phyloP scores from a whole-genome alignment of 371 early-diverging fungal genomes.

The Dentiscutata heterogama region DNA sequence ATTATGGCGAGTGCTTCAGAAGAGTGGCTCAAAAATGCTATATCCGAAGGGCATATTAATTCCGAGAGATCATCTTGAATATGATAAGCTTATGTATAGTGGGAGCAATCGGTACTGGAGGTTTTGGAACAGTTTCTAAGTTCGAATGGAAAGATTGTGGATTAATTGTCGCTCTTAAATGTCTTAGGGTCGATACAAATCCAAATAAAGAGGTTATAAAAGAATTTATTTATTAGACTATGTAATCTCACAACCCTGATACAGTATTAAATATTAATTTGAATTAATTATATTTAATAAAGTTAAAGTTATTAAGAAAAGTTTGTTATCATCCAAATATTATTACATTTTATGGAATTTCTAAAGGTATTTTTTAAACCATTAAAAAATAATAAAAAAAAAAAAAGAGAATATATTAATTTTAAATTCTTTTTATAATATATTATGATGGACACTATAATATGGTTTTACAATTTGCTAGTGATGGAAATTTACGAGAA shows the following conservation, averaged over 20 bases:
- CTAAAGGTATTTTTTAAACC: neutral
- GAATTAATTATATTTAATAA: too few species aligned
- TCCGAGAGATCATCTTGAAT: neutral
- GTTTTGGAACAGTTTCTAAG: neutral
- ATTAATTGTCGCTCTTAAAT: neutral
- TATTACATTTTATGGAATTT: neutral
- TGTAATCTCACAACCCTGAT: too few species aligned
- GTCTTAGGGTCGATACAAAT: neutral
- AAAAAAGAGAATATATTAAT: neutral
- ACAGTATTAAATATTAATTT: too few species aligned
- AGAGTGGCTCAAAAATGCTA: neutral
- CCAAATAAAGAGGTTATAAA: neutral
- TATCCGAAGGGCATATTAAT: neutral
- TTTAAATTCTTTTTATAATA: neutral
- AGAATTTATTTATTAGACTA: neutral
- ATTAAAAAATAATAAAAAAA: neutral
- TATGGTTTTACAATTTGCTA: neutral
- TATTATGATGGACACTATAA: neutral
- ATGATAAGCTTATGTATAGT: neutral
- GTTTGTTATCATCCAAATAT: slow-evolving; percentile 13
- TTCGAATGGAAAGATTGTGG: neutral
- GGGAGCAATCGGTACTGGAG: neutral
- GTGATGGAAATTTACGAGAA: neutral
- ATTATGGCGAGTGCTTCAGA: neutral
- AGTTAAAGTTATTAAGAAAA: slow-evolving; percentile 10